These are phyloP conservation scores for Sugiyamaella valdiviana DNA, from an alignment of 805 yeast genomes.

Conservation along the genomic window DNA sequence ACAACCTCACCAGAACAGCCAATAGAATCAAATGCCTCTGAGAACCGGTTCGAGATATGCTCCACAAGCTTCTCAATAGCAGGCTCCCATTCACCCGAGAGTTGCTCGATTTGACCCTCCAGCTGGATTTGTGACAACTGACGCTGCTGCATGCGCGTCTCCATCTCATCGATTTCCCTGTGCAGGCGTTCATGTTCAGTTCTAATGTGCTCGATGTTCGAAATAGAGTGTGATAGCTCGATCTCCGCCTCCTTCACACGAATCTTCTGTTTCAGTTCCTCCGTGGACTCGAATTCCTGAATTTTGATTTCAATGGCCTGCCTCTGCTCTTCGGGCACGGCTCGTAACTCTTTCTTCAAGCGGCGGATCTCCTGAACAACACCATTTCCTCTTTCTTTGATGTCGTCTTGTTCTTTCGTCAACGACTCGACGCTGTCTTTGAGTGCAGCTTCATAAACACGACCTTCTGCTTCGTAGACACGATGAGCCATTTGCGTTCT, in stretches of 20 bases:
- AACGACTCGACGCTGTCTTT: conserved; percentile 4
- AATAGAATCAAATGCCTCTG: conserved; percentile 58
- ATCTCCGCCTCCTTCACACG: conserved; percentile 2
- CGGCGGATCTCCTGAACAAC: conserved; percentile 7
- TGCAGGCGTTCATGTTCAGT: conserved; percentile 41
- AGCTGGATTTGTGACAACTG: conserved; percentile 21
- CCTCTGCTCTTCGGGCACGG: not conserved
- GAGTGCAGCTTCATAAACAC: conserved; percentile 1
- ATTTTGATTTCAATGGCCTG: not conserved
- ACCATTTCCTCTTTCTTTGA: conserved; percentile 6
- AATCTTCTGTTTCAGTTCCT: conserved; percentile 4
- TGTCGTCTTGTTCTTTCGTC: conserved; percentile 7
- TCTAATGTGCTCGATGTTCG: conserved; percentile 2
- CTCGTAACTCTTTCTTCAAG: not conserved
- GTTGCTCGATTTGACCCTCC: conserved; percentile 35
- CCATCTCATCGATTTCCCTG: conserved; percentile 34
- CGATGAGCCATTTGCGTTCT: not conserved
- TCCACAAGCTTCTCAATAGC: conserved; percentile 47
- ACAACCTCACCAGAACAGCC: conserved; percentile 84
- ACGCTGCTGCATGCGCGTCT: conserved; percentile 3
- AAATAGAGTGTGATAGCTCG: not conserved
- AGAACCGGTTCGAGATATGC: conserved; percentile 58
- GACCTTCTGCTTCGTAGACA: not conserved
- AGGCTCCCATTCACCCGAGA: conserved; percentile 54
- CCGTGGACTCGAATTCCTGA: not conserved